Conservation (phyloP, 2,329 filamentous ascomycete genomes). For the Decorospora gaudefroyi region DNA sequence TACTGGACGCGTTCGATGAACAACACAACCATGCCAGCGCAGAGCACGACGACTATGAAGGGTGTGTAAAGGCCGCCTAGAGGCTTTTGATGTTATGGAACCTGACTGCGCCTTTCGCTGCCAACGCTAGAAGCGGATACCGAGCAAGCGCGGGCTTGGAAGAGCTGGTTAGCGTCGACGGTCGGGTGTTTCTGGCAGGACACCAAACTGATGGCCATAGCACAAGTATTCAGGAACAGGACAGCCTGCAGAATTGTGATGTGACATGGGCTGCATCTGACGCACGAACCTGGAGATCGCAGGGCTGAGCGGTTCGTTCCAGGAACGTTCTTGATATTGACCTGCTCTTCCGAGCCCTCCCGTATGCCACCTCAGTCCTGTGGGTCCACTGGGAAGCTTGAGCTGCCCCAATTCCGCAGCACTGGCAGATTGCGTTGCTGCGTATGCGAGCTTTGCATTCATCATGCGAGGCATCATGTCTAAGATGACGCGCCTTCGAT, state of each 20-base stretch:
- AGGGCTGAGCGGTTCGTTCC: constrained; percentile 36
- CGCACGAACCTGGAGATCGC: constrained; percentile 30
- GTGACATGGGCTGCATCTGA: constrained; percentile 34
- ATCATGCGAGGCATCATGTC: constrained; percentile 27
- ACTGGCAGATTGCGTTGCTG: constrained; percentile 20
- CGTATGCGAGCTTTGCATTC: constrained; percentile 22
- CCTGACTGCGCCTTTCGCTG: constrained; percentile 14
- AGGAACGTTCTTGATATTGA: constrained; percentile 28
- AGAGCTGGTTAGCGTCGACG: constrained; percentile 14
- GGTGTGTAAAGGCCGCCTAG: constrained; percentile 26
- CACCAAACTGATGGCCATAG: constrained; percentile 36
- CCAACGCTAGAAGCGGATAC: constrained; percentile 19
- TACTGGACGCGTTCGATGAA: constrained; percentile 26
- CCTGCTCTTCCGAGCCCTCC: constrained; percentile 17
- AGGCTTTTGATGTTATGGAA: constrained; percentile 17
- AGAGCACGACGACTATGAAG: constrained; percentile 27
- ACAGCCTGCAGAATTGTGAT: constrained; percentile 28
- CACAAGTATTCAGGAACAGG: constrained; percentile 31
- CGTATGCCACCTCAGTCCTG: constrained; percentile 13
- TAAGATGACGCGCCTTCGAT: constrained; percentile 30
- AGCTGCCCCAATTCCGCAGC: constrained; percentile 10
- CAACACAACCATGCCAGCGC: constrained; percentile 38
- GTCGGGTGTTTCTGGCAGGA: constrained; percentile 14
- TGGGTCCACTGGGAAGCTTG: constrained; percentile 20
- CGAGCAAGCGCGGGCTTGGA: constrained; percentile 21